These are phyloP conservation scores for Monascus purpureus DNA, from an alignment of 495 filamentous ascomycete species.

Conservation along the genomic window DNA sequence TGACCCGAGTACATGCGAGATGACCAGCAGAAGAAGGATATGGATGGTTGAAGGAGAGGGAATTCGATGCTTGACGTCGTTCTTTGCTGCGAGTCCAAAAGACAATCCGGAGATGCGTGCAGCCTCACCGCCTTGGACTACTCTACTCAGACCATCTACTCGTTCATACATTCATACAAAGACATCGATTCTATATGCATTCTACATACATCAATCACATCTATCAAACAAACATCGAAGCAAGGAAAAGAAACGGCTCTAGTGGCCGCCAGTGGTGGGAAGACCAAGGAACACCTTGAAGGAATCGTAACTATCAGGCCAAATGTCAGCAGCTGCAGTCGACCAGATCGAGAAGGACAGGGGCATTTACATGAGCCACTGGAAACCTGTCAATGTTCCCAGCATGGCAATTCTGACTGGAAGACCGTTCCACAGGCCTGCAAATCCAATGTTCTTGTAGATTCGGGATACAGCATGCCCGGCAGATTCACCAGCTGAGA, in stretches of 20 bases:
- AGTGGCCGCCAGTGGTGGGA: constrained; percentile 52
- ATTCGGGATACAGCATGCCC: constrained; percentile 48
- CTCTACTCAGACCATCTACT: no score
- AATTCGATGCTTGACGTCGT: no score
- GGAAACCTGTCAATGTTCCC: constrained; percentile 53
- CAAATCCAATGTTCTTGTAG: constrained; percentile 60
- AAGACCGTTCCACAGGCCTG: constrained; percentile 56
- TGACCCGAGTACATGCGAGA: no score
- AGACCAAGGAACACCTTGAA: constrained; percentile 61
- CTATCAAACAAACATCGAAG: not conserved
- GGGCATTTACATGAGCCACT: constrained; percentile 50
- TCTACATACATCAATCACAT: not conserved
- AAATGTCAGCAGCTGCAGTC: constrained; percentile 6
- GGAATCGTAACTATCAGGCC: constrained; percentile 45
- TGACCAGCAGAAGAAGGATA: no score
- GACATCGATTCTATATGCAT: no score
- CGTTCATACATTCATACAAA: no score
- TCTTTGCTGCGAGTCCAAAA: no score
- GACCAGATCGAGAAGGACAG: not conserved
- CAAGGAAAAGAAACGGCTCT: constrained; percentile 4
- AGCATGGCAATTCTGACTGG: constrained; percentile 53
- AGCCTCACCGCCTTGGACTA: no score
- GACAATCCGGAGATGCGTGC: no score
- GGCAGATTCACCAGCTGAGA: constrained; percentile 45
- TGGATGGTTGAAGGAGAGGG: no score